A percentile compares a stretch with the other conserved stretches of the same genome.
These are phyloP conservation scores for Trichodelitschia bisporula DNA, from an alignment of 495 filamentous ascomycete species.

Conservation along the genomic window DNA sequence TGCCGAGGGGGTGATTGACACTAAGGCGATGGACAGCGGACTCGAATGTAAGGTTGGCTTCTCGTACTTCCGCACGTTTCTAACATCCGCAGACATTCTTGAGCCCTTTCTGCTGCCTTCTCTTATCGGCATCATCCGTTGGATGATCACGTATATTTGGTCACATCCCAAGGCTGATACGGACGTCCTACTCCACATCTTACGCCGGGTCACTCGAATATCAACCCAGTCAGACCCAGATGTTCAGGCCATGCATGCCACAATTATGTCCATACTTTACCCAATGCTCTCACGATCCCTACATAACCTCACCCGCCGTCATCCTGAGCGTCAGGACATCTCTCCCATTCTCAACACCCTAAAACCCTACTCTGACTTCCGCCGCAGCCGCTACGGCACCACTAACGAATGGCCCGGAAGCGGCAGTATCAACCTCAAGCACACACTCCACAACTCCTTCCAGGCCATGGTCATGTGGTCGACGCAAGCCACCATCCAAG, in stretches of 20 bases:
- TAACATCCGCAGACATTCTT: constrained; percentile 35
- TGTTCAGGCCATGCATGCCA: constrained; percentile 52
- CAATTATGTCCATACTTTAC: constrained; percentile 63
- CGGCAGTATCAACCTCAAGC: constrained; percentile 31
- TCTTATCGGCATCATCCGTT: constrained; percentile 54
- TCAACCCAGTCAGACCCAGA: constrained; percentile 55
- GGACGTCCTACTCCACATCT: constrained; percentile 45
- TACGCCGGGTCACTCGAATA: constrained; percentile 53
- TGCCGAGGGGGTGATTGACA: constrained; percentile 38
- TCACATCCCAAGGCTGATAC: constrained; percentile 23
- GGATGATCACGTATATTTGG: constrained; percentile 67
- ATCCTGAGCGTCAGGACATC: constrained; percentile 42
- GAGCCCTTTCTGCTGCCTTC: constrained; percentile 79
- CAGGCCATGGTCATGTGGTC: constrained; percentile 53
- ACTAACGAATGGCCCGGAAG: constrained; percentile 54
- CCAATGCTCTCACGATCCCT: constrained; percentile 54
- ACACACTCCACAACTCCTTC: constrained; percentile 38
- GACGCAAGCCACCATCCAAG: constrained; percentile 25
- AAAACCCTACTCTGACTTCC: constrained; percentile 39
- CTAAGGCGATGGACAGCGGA: constrained; percentile 66
- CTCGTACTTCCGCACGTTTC: constrained; percentile 1
- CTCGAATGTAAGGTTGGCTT: constrained; percentile 45
- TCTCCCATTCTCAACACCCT: constrained; percentile 47
- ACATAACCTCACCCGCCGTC: constrained; percentile 40
- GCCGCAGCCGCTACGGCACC: constrained; percentile 36